A percentile compares a stretch with the other conserved stretches of the same genome.
Conservation (phyloP, 768 basidiomycete species). For the Podaxis pistillaris region DNA sequence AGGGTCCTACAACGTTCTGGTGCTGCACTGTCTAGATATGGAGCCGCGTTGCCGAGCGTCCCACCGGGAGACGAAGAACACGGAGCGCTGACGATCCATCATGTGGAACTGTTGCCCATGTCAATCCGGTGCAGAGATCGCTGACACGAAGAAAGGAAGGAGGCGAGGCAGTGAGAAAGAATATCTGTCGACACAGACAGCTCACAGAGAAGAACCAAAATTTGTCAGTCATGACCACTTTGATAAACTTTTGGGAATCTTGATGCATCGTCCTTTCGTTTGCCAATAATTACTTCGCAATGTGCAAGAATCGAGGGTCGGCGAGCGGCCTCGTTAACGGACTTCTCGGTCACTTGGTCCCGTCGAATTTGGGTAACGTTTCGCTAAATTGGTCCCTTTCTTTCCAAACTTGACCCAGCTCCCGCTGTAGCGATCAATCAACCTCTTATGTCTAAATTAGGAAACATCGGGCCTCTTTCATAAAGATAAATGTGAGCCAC, state of each 20-base stretch:
- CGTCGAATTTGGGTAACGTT: not conserved
- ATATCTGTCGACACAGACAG: not conserved
- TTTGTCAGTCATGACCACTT: not conserved
- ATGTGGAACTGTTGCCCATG: not conserved
- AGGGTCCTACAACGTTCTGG: slow-evolving; percentile 8
- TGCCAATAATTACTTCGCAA: not conserved
- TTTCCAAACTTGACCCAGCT: not conserved
- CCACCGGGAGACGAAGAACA: slow-evolving; percentile 1
- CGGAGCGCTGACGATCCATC: slow-evolving; percentile 7
- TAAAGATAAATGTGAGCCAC: not conserved
- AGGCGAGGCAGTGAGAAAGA: not conserved
- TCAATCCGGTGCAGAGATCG: not conserved
- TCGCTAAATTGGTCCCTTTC: slow-evolving; percentile 1
- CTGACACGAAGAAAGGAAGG: not conserved
- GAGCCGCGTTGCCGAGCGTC: slow-evolving; percentile 5
- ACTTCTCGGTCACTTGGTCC: not conserved
- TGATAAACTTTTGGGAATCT: not conserved
- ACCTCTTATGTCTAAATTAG: not conserved
- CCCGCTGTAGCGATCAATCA: not conserved
- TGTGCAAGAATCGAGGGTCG: not conserved
- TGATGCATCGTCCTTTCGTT: not conserved
- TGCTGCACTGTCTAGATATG: slow-evolving; percentile 3
- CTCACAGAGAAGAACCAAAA: not conserved
- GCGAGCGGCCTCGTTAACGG: not conserved
- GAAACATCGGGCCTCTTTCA: not conserved